A percentile compares a stretch with the other conserved stretches of the same genome.
Conservation (phyloP, 1,284 basidiomycete genomes). For the Porodaedalea pini region DNA sequence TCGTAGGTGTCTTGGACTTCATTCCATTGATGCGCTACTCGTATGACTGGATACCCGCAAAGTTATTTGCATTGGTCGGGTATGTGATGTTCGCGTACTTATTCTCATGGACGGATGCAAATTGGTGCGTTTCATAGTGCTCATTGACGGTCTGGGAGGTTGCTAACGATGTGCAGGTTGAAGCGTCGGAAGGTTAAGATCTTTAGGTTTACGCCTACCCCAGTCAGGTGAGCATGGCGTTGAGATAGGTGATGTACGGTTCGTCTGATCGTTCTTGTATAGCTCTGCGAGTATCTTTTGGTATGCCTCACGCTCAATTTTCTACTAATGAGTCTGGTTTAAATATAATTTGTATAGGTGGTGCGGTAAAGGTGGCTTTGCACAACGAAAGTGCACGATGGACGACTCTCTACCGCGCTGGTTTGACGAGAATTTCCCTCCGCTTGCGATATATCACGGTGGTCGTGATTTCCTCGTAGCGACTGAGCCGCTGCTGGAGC, state of each 20-base stretch:
- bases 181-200: constrained; percentile 54
- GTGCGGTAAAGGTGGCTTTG: constrained; percentile 58
- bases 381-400: constrained; percentile 51
- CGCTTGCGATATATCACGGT: constrained; percentile 50
- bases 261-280: constrained; percentile 8
- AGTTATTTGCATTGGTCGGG: constrained; percentile 40
- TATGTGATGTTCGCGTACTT: constrained; percentile 63
- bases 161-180: constrained; percentile 31
- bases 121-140: constrained; percentile 40
- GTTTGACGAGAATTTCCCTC: constrained; percentile 56
- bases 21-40: constrained; percentile 58
- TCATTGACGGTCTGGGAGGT: not conserved
- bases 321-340: not conserved
- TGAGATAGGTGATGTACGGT: not conserved
- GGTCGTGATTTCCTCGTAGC: constrained; percentile 47
- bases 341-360: constrained; percentile 28
- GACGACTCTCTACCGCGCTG: constrained; percentile 46
- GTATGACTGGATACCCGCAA: constrained; percentile 52
- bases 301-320: constrained; percentile 24
- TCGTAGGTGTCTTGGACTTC: constrained; percentile 49
- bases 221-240: constrained; percentile 36
- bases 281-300: constrained; percentile 47
- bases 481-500: constrained; percentile 44
- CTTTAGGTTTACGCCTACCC: constrained; percentile 62
- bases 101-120: constrained; percentile 59